Percentiles rank a stretch among this genome's conserved stretches.
Conservation (phyloP, 176 grass and related monocot species). For the Avena eriantha region DNA sequence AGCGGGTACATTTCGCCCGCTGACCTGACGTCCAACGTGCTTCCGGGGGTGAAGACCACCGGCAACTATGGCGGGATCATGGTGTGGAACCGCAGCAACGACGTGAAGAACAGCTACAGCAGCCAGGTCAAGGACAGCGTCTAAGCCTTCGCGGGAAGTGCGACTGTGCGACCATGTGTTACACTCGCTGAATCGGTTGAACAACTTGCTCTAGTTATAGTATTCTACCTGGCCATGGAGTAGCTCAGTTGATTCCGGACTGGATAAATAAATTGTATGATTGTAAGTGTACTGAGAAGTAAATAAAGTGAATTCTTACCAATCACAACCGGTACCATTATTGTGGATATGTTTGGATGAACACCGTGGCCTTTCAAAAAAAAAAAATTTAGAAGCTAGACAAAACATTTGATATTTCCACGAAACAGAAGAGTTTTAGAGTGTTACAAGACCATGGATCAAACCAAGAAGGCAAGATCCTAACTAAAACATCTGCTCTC, state of each 20-base stretch:
- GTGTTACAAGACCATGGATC: too few relatives aligned
- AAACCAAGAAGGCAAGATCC: too few relatives aligned
- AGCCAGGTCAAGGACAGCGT: slow-evolving; percentile 49
- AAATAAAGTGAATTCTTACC: slow-evolving; percentile 1
- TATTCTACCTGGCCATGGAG: background rate
- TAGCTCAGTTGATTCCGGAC: background rate
- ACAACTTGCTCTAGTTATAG: background rate
- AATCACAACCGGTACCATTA: background rate
- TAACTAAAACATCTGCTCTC: too few relatives aligned
- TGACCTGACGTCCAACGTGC: slow-evolving; percentile 39
- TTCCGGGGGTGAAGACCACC: slow-evolving; percentile 40
- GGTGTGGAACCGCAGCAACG: slow-evolving; percentile 66
- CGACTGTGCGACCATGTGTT: background rate
- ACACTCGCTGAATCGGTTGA: background rate
- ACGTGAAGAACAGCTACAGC: slow-evolving; percentile 55
- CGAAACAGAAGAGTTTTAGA: too few relatives aligned
- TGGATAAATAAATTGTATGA: too few relatives aligned
- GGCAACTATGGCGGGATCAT: slow-evolving; percentile 70
- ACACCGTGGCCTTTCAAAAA: too few relatives aligned
- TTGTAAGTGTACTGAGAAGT: background rate
- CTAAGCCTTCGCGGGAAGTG: slow-evolving; percentile 13
- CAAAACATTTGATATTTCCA: too few relatives aligned
- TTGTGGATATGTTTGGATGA: too few relatives aligned
- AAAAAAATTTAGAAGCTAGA: too few relatives aligned
- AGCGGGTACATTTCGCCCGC: slow-evolving; percentile 51